These are phyloP conservation scores for Pseudisothecium myosuroides DNA, from an alignment of 225 moss, liverwort and hornwort genomes.

Conservation along the genomic window DNA sequence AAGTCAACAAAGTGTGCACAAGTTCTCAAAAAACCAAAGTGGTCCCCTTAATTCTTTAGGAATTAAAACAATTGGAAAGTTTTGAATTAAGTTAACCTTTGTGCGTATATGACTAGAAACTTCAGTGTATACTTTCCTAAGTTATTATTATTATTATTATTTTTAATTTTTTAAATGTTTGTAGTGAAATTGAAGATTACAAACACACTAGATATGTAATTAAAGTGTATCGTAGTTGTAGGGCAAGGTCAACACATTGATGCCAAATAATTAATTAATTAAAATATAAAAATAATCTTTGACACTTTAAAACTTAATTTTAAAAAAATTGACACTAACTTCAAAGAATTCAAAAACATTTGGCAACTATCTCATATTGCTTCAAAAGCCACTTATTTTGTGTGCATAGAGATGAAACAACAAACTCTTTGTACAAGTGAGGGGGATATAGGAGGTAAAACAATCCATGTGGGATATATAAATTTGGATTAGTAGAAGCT, in stretches of 20 bases:
- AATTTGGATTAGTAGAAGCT: too few relatives aligned
- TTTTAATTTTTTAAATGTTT: too few relatives aligned
- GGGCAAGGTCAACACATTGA: accelerated
- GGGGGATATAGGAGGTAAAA: neutral
- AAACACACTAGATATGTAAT: too few relatives aligned
- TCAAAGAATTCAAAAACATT: too few relatives aligned
- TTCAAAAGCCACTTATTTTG: neutral
- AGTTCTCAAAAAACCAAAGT: neutral
- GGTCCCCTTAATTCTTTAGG: too few relatives aligned
- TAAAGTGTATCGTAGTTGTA: too few relatives aligned
- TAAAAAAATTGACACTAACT: too few relatives aligned
- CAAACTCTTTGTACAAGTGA: neutral
- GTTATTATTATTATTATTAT: neutral
- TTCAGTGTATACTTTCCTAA: neutral
- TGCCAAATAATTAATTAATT: too few relatives aligned
- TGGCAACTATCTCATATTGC: neutral
- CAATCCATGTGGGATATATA: neutral
- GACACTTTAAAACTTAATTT: too few relatives aligned
- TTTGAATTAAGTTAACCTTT: neutral
- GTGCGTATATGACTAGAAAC: neutral
- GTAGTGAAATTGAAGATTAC: neutral
- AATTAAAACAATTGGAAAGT: neutral
- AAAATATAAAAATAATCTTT: too few relatives aligned
- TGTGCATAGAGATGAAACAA: neutral
- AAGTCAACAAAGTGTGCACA: accelerated